A percentile compares a stretch with the other conserved stretches of the same genome.
Evolutionary conservation across 306 rosid genomes (phyloP).

Genomic region (Boehmeria nivea): DNA sequence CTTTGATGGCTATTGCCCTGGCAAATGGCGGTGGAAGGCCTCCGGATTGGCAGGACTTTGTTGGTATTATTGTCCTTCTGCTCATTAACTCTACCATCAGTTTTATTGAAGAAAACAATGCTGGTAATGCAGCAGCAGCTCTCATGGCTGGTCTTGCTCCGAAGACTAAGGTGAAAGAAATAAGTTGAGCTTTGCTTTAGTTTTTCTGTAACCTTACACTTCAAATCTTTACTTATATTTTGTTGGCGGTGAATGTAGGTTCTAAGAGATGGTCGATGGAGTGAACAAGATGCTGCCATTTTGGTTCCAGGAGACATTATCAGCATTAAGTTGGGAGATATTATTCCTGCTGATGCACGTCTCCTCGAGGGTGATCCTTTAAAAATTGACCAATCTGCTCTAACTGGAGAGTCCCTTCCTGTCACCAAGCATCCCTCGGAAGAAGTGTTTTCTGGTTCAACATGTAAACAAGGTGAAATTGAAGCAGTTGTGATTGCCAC

Average conservation of each 20-base stretch:
- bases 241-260: conserved; percentile 44
- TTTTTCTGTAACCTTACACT: not conserved
- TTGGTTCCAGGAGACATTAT: conserved; percentile 95
- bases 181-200: conserved; percentile 3
- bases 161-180: conserved; percentile 69
- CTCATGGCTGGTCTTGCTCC: conserved; percentile 99
- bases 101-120: conserved; percentile 91
- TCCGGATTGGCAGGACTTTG: conserved; percentile 98
- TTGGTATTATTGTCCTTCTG: conserved; percentile 69
- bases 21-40: conserved; percentile 86
- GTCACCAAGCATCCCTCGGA: conserved; percentile 86
- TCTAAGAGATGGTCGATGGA: conserved; percentile 91
- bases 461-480: conserved; percentile 95
- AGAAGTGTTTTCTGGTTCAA: conserved; percentile 96
- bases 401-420: conserved; percentile 97
- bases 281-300: conserved; percentile 91
- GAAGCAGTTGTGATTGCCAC: conserved; percentile 98
- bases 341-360: conserved; percentile 98
- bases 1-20: conserved; percentile 89
- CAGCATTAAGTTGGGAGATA: conserved; percentile 94
- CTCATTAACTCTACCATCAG: conserved; percentile 93
- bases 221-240: conserved; percentile 13
- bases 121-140: conserved; percentile 99
- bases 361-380: conserved; percentile 98
- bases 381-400: conserved; percentile 96